phyloP scores from a whole-genome alignment of 2,329 filamentous ascomycete species.

The Epichloe sp. region DNA sequence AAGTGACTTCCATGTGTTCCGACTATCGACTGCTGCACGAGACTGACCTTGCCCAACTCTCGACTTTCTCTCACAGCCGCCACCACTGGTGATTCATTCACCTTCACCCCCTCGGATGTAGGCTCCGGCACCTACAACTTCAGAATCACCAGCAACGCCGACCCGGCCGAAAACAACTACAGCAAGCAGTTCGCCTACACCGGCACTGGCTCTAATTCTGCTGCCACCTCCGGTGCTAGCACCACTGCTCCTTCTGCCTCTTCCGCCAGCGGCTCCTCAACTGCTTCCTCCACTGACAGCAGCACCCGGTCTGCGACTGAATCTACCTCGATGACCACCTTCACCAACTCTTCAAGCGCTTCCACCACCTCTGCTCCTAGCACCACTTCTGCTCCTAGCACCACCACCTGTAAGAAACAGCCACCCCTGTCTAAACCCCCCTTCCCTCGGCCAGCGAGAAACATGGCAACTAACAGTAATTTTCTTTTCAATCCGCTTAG shows the following conservation, averaged over 20 bases:
- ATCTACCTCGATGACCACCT: slow-evolving; percentile 1
- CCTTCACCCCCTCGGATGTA: slow-evolving; percentile 15
- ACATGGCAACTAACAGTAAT: background rate
- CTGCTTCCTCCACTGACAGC: slow-evolving; percentile 5
- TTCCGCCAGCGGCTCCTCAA: background rate
- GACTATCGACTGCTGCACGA: background rate
- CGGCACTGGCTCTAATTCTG: slow-evolving; percentile 10
- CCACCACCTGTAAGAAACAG: slow-evolving; percentile 6
- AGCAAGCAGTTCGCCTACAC: slow-evolving; percentile 18
- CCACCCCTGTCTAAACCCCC: background rate
- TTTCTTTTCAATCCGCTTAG: background rate
- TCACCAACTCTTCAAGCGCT: slow-evolving; percentile 1
- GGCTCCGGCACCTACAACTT: slow-evolving; percentile 22
- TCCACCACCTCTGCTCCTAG: background rate
- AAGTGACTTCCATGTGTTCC: slow-evolving; percentile 7
- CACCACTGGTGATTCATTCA: slow-evolving; percentile 14
- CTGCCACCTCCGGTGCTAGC: slow-evolving; percentile 4
- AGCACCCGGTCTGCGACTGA: slow-evolving; percentile 4
- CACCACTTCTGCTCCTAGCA: slow-evolving; percentile 4
- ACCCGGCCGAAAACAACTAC: slow-evolving; percentile 18
- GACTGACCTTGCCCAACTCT: background rate
- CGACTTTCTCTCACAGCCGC: slow-evolving; percentile 5
- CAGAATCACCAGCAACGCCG: slow-evolving; percentile 18
- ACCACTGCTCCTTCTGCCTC: slow-evolving; percentile 5
- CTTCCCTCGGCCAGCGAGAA: background rate